Conservation (phyloP, 1,284 basidiomycete species). For the Pseudozyma tsukubaensis region DNA sequence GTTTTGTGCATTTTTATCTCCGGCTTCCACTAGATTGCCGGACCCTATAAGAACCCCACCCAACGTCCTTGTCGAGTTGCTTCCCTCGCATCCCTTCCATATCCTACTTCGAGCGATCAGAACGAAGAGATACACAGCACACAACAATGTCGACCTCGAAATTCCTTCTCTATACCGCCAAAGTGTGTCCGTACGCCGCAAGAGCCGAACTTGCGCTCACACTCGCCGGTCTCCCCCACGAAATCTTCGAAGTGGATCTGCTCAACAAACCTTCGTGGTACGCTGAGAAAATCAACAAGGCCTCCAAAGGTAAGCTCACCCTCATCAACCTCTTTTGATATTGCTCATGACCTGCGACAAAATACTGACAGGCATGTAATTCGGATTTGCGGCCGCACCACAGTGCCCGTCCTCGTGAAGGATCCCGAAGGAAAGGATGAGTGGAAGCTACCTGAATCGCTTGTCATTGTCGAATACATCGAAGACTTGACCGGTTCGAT, state of each 20-base stretch:
- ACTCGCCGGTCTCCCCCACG: constrained; percentile 12
- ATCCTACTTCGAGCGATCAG: no score
- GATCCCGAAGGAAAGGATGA: background rate
- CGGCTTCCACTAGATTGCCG: no score
- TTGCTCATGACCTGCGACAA: no score
- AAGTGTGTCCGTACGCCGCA: constrained; percentile 36
- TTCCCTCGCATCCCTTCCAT: no score
- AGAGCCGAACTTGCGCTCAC: constrained; percentile 26
- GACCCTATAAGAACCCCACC: no score
- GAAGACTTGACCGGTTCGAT: constrained; percentile 5
- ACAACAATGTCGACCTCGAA: background rate
- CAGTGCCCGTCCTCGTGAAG: constrained; percentile 26
- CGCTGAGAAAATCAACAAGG: constrained; percentile 19
- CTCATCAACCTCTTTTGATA: no score
- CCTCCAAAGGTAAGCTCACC: constrained; percentile 19
- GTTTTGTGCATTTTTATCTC: no score
- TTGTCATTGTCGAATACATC: constrained; percentile 40
- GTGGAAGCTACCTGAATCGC: constrained; percentile 30
- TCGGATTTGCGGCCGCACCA: background rate
- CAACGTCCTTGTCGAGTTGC: no score
- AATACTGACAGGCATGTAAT: no score
- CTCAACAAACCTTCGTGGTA: constrained; percentile 36
- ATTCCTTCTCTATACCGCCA: constrained; percentile 34
- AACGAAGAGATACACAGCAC: no score
- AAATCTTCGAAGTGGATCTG: constrained; percentile 29